A percentile compares a stretch with the other conserved stretches of the same genome.
Evolutionary conservation across 108 stramenopile genomes (phyloP).

Genomic region (Fistulifera solaris): DNA sequence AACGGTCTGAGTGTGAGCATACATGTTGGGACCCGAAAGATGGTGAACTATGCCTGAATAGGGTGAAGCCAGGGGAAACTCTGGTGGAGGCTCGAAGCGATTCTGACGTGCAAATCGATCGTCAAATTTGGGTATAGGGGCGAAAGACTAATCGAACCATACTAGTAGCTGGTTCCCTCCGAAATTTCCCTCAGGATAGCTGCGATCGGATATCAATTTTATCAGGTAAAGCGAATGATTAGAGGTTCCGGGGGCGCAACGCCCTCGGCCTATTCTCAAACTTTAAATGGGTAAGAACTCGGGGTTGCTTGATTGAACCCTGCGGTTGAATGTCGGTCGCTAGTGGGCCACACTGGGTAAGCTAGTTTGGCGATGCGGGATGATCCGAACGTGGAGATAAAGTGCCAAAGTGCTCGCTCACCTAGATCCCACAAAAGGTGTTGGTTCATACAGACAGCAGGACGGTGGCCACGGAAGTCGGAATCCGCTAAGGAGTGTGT

Average conservation of each 20-base stretch:
- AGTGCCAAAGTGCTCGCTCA: slow-evolving; percentile 93
- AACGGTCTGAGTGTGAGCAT: slow-evolving; percentile 91
- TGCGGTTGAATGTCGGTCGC: slow-evolving; percentile 86
- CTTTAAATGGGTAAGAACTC: slow-evolving; percentile 94
- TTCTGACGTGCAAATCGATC: slow-evolving; percentile 95
- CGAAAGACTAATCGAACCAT: slow-evolving; percentile 98
- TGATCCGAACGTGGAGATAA: slow-evolving; percentile 96
- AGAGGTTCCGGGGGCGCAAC: slow-evolving; percentile 89
- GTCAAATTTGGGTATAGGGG: slow-evolving; percentile 95
- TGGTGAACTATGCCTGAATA: slow-evolving; percentile 97
- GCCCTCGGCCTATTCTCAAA: slow-evolving; percentile 94
- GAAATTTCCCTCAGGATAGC: slow-evolving; percentile 97
- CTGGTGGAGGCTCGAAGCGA: slow-evolving; percentile 92
- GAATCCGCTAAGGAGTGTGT: slow-evolving; percentile 87
- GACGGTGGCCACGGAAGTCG: slow-evolving; percentile 98
- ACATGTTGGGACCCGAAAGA: slow-evolving; percentile 92
- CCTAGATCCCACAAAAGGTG: slow-evolving; percentile 97
- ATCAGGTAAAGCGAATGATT: slow-evolving; percentile 98
- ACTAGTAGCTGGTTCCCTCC: slow-evolving; percentile 97
- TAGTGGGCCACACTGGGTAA: slow-evolving; percentile 96
- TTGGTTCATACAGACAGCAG: slow-evolving; percentile 96
- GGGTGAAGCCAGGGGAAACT: slow-evolving; percentile 94
- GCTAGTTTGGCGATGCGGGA: slow-evolving; percentile 96
- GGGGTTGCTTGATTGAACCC: slow-evolving; percentile 90
- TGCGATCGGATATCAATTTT: slow-evolving; percentile 78